A percentile compares a stretch with the other conserved stretches of the same genome.
These are phyloP conservation scores for Bipolaris oryzae DNA, from an alignment of 2,329 filamentous ascomycete genomes.

Conservation along the genomic window DNA sequence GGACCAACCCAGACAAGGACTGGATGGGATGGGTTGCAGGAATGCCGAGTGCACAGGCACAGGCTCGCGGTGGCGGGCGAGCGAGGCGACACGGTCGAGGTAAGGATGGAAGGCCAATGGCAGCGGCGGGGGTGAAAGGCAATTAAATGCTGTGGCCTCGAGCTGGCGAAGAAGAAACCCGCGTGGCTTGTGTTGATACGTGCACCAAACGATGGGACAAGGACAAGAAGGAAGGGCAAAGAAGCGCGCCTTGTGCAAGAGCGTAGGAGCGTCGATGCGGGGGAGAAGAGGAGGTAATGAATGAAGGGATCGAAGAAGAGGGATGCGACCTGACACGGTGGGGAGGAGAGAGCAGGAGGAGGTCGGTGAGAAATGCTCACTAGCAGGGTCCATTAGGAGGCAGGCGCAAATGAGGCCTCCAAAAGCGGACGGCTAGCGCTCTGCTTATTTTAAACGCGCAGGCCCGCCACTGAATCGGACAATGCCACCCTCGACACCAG, in stretches of 20 bases:
- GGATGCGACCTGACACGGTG: slow-evolving; percentile 36
- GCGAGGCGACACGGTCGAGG: slow-evolving; percentile 2
- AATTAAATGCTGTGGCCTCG: slow-evolving; percentile 32
- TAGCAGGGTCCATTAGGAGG: slow-evolving; percentile 44
- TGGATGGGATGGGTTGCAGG: slow-evolving; percentile 27
- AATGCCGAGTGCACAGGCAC: slow-evolving; percentile 20
- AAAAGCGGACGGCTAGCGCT: slow-evolving; percentile 32
- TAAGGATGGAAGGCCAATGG: slow-evolving; percentile 14
- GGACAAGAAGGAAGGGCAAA: slow-evolving; percentile 49
- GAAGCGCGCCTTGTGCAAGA: slow-evolving; percentile 38
- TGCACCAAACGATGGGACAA: slow-evolving; percentile 48
- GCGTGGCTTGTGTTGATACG: slow-evolving; percentile 41
- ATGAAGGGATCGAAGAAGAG: slow-evolving; percentile 43
- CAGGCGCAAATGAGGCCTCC: slow-evolving; percentile 43
- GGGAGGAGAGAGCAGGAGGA: slow-evolving; percentile 34
- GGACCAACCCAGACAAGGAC: slow-evolving; percentile 35
- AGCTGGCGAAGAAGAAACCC: slow-evolving; percentile 30
- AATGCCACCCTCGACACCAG: slow-evolving; percentile 17
- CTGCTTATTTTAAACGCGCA: slow-evolving; percentile 40
- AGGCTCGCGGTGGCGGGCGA: slow-evolving; percentile 20
- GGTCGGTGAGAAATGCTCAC: slow-evolving; percentile 39
- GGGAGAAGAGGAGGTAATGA: slow-evolving; percentile 46
- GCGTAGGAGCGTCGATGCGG: slow-evolving; percentile 38
- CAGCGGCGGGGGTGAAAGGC: slow-evolving; percentile 28
- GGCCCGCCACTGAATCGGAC: slow-evolving; percentile 28